phyloP scores from a whole-genome alignment of 371 early-diverging fungal genomes.

The Sporodiniella umbellata region DNA sequence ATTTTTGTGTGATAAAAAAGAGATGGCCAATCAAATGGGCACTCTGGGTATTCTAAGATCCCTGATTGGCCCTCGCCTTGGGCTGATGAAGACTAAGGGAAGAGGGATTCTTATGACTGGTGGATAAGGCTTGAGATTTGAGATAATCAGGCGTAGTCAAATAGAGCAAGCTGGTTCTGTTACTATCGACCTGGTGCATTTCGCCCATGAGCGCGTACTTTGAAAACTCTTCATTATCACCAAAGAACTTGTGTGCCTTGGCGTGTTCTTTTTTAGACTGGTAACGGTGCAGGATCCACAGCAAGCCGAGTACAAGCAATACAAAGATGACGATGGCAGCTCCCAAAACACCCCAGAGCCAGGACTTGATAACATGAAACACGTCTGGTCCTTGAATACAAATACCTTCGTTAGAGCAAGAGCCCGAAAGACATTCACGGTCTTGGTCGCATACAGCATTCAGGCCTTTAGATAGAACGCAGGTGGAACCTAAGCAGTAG shows the following conservation, averaged over 20 bases:
- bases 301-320: conserved; percentile 17
- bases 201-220: conserved; percentile 35
- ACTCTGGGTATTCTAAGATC: background rate
- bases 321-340: conserved; percentile 38
- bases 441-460: conserved; percentile 33
- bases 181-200: background rate
- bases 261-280: conserved; percentile 43
- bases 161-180: conserved; percentile 14
- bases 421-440: conserved; percentile 42
- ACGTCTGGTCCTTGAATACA: conserved; percentile 45
- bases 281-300: conserved; percentile 45
- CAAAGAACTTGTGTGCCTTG: conserved; percentile 41
- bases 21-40: background rate
- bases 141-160: conserved; percentile 21
- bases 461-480: conserved; percentile 26
- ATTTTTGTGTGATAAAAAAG: background rate
- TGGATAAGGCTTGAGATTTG: conserved; percentile 11
- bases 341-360: conserved; percentile 44
- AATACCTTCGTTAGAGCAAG: conserved; percentile 28
- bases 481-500: conserved; percentile 23
- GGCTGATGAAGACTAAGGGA: background rate
- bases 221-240: conserved; percentile 40
- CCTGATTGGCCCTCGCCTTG: background rate
- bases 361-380: conserved; percentile 32
- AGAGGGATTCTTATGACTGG: conserved; percentile 1